phyloP scores from a whole-genome alignment of 2,329 filamentous ascomycete genomes.

The Rhynchosporium agropyri region DNA sequence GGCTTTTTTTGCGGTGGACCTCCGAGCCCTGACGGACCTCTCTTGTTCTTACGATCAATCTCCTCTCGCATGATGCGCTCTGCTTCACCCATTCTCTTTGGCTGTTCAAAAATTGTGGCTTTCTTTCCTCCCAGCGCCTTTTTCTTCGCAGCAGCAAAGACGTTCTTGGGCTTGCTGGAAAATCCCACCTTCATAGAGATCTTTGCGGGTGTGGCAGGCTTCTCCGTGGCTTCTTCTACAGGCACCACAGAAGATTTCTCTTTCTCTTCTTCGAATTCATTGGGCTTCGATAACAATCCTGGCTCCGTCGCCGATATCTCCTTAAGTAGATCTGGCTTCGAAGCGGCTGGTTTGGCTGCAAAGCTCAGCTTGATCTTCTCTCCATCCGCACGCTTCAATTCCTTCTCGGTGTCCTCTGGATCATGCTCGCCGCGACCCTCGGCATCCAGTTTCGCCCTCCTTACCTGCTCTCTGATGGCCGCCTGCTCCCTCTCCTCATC shows the following conservation, averaged over 20 bases:
- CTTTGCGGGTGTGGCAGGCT: slow-evolving; percentile 39
- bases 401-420: slow-evolving; percentile 48
- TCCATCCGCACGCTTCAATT: slow-evolving; percentile 65
- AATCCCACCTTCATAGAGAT: slow-evolving; percentile 68
- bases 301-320: background rate
- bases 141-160: slow-evolving; percentile 69
- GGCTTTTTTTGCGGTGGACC: slow-evolving; percentile 60
- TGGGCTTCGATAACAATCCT: background rate
- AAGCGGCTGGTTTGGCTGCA: slow-evolving; percentile 46
- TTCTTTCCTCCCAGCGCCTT: slow-evolving; percentile 73
- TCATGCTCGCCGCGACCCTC: slow-evolving; percentile 49
- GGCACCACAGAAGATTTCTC: background rate
- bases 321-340: slow-evolving; percentile 27
- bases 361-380: slow-evolving; percentile 76
- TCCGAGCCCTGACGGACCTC: slow-evolving; percentile 51
- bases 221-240: slow-evolving; percentile 19
- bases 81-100: slow-evolving; percentile 85
- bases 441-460: slow-evolving; percentile 67
- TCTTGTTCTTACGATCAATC: slow-evolving; percentile 68
- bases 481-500: slow-evolving; percentile 88
- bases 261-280: slow-evolving; percentile 1
- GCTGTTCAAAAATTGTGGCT: slow-evolving; percentile 56
- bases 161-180: slow-evolving; percentile 73
- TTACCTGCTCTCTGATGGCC: slow-evolving; percentile 82
- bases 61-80: slow-evolving; percentile 90